Percentiles rank a stretch among this genome's conserved stretches.
phyloP scores from a whole-genome alignment of 495 filamentous ascomycete genomes.

The Aspergillus affinis region DNA sequence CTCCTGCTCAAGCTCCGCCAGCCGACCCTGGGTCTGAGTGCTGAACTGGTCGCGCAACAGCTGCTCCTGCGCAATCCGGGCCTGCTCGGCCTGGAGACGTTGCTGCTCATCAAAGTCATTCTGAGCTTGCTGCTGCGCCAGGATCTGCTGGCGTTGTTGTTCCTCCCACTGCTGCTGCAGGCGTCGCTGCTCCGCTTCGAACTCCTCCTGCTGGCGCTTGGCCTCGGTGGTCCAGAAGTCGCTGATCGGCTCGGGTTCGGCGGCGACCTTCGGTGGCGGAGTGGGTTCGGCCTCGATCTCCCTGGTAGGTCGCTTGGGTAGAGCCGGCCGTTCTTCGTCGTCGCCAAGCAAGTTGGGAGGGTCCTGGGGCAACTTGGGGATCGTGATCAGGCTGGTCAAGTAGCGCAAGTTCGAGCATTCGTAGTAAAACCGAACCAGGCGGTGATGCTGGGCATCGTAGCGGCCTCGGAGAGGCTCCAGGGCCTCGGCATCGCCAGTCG shows the following conservation, averaged over 20 bases:
- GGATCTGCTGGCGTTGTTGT: conserved; percentile 75
- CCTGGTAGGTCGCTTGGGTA: conserved; percentile 76
- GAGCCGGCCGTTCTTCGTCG: conserved; percentile 75
- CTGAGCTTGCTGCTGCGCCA: conserved; percentile 78
- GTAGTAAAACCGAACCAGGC: conserved; percentile 96
- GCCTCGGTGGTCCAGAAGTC: conserved; percentile 98
- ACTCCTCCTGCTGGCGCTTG: conserved; percentile 85
- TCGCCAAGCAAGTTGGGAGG: conserved; percentile 85
- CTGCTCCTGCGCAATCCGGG: conserved; percentile 86
- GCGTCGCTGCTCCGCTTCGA: conserved; percentile 86
- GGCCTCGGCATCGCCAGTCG: conserved; percentile 94
- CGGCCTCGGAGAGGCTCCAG: conserved; percentile 80
- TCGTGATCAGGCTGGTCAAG: conserved; percentile 90
- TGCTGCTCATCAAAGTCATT: conserved; percentile 95
- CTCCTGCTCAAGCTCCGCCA: conserved; percentile 92
- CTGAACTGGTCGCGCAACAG: conserved; percentile 82
- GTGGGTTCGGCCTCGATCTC: conserved; percentile 58
- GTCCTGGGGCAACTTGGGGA: conserved; percentile 93
- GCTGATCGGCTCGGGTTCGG: conserved; percentile 89
- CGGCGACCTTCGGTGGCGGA: conserved; percentile 65
- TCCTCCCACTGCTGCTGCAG: conserved; percentile 79
- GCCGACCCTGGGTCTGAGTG: conserved; percentile 86
- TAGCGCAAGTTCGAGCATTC: conserved; percentile 98
- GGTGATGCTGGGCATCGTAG: conserved; percentile 94
- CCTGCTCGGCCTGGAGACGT: conserved; percentile 81